Percentiles rank a stretch among this genome's conserved stretches.
Conservation (phyloP, 768 basidiomycete genomes). For the Macrocybe gigantea region DNA sequence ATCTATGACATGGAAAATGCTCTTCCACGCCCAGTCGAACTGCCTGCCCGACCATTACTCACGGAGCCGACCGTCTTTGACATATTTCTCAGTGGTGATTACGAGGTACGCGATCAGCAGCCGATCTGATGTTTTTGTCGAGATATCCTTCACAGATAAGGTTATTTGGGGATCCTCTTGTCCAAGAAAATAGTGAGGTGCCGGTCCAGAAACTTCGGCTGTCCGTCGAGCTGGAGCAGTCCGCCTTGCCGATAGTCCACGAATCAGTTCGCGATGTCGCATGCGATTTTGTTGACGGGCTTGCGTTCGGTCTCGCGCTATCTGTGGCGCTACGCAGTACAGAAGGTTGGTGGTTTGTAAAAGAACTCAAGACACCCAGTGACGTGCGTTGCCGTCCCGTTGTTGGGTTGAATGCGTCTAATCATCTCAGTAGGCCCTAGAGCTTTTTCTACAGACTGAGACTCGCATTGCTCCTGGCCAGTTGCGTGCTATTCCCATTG, state of each 20-base stretch:
- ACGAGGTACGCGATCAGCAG: conserved; percentile 48
- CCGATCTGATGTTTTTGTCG: not conserved
- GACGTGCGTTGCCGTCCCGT: not conserved
- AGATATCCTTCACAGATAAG: conserved; percentile 48
- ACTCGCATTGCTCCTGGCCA: conserved; percentile 55
- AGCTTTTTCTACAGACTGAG: conserved; percentile 18
- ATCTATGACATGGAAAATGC: conserved; percentile 66
- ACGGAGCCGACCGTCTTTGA: conserved; percentile 49
- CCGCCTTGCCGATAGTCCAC: conserved; percentile 24
- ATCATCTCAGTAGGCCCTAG: conserved; percentile 10
- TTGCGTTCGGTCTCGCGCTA: conserved; percentile 64
- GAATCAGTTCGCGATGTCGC: conserved; percentile 48
- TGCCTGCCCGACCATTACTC: conserved; percentile 41
- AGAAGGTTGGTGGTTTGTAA: conserved; percentile 52
- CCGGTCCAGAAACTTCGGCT: conserved; percentile 58
- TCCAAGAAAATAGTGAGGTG: conserved; percentile 22
- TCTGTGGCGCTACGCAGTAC: conserved; percentile 58
- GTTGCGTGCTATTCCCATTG: conserved; percentile 52
- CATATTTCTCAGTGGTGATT: conserved; percentile 74
- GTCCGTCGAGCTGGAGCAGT: conserved; percentile 33
- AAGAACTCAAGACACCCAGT: conserved; percentile 9
- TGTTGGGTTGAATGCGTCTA: not conserved
- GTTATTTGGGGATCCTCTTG: conserved; percentile 72
- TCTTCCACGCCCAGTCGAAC: conserved; percentile 39
- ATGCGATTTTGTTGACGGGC: conserved; percentile 71